Percentiles rank a stretch among this genome's conserved stretches.
These are phyloP conservation scores for Inosperma sp. DNA, from an alignment of 768 basidiomycete genomes.

Conservation along the genomic window DNA sequence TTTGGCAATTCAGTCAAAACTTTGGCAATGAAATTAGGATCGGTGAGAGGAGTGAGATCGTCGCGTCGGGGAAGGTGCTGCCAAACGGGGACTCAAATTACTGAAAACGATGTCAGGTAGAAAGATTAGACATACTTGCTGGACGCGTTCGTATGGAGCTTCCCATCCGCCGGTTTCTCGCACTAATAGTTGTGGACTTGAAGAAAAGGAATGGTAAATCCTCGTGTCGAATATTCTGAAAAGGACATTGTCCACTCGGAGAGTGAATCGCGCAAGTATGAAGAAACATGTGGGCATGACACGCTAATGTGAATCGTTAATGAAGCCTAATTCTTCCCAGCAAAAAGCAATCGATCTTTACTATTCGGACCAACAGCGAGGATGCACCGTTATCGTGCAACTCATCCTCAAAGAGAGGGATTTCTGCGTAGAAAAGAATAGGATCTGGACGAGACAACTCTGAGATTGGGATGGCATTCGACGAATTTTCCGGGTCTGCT, in stretches of 20 bases:
- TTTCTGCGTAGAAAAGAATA: constrained; percentile 96
- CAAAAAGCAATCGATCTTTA: too few species aligned
- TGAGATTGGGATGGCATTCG: constrained; percentile 73
- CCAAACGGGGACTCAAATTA: not conserved
- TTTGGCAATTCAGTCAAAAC: constrained; percentile 59
- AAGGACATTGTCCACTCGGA: constrained; percentile 92
- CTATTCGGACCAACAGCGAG: constrained; percentile 77
- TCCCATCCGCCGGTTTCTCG: constrained; percentile 89
- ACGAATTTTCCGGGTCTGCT: constrained; percentile 51
- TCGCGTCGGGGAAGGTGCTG: constrained; percentile 67
- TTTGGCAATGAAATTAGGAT: constrained; percentile 77
- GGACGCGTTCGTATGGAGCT: constrained; percentile 78
- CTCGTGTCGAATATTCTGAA: constrained; percentile 89
- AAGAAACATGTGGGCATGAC: constrained; percentile 97
- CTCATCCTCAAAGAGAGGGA: constrained; percentile 94
- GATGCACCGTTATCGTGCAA: constrained; percentile 96
- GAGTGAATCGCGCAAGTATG: constrained; percentile 83
- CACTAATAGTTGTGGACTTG: constrained; percentile 57
- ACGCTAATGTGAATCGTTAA: constrained; percentile 48
- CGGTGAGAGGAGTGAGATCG: constrained; percentile 86
- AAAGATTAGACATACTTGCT: constrained; percentile 46
- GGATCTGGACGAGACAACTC: constrained; percentile 89
- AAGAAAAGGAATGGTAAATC: constrained; percentile 78
- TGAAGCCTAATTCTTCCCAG: too few species aligned
- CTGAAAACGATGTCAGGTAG: not conserved